Evolutionary conservation across 306 rosid species (phyloP).

Genomic region (Vachellia collinsii): DNA sequence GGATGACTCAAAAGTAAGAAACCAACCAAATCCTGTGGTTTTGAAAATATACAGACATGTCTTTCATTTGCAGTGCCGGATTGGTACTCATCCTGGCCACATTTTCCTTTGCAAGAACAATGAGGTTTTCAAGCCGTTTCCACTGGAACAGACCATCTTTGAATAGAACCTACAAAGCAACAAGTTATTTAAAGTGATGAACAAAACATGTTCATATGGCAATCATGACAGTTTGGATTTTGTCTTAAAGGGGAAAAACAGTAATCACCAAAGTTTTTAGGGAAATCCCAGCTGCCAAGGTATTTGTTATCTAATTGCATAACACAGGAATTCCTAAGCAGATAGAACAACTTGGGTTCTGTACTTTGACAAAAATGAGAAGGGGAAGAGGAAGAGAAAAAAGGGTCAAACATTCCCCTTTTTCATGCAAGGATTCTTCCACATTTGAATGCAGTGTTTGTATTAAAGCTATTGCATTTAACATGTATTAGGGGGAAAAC

Average conservation of each 20-base stretch:
- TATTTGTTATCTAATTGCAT: neutral
- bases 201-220: neutral
- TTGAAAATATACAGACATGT: slow-evolving; percentile 54
- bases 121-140: slow-evolving; percentile 98
- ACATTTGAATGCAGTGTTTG: too few species aligned
- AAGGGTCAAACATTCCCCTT: neutral
- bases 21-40: slow-evolving; percentile 27
- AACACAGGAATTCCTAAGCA: neutral
- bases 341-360: slow-evolving; percentile 19
- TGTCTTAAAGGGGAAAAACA: neutral
- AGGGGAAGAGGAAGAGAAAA: slow-evolving; percentile 25
- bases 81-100: slow-evolving; percentile 95
- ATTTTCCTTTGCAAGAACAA: slow-evolving; percentile 93
- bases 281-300: slow-evolving; percentile 7
- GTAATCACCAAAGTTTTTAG: neutral
- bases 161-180: slow-evolving; percentile 73
- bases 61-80: slow-evolving; percentile 79
- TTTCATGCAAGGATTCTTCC: too few species aligned
- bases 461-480: too few species aligned
- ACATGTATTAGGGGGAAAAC: too few species aligned
- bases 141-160: slow-evolving; percentile 96
- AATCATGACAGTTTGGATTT: slow-evolving; percentile 27
- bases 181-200: slow-evolving; percentile 29
- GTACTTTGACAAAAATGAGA: slow-evolving; percentile 18
- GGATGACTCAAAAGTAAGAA: slow-evolving; percentile 33